Evolutionary conservation across 2,329 filamentous ascomycete genomes (phyloP).

Genomic region (Neonectria ditissima): DNA sequence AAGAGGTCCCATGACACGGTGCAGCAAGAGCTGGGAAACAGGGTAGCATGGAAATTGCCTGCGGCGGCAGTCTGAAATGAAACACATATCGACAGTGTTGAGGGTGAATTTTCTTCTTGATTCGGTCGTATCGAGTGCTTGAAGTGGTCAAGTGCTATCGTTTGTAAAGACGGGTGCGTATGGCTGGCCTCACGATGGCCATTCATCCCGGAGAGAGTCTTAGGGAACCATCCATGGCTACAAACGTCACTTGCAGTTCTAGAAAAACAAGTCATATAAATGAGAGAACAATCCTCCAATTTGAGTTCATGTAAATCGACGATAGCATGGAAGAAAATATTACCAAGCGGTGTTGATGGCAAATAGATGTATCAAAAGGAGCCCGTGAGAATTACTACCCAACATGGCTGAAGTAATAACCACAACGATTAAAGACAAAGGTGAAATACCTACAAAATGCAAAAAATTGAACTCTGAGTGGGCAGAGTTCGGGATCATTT

Average conservation of each 20-base stretch:
- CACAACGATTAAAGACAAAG: not conserved
- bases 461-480: slow-evolving; percentile 3
- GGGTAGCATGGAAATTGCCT: not conserved
- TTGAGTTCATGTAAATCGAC: too few species aligned
- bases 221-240: too few species aligned
- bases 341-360: not conserved
- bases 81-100: too few species aligned
- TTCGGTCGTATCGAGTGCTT: not conserved
- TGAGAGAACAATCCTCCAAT: too few species aligned
- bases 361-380: not conserved
- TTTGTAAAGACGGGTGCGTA: not conserved
- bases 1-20: slow-evolving; percentile 26
- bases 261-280: too few species aligned
- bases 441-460: not conserved
- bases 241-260: too few species aligned
- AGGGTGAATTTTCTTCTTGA: not conserved
- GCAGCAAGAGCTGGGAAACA: not conserved
- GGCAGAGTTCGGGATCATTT: not conserved
- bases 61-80: not conserved
- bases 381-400: too few species aligned
- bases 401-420: not conserved
- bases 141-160: not conserved
- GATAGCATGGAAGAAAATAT: too few species aligned
- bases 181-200: too few species aligned
- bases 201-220: not conserved